A percentile compares a stretch with the other conserved stretches of the same genome.
phyloP scores from a whole-genome alignment of 2,329 filamentous ascomycete species.

The Colletotrichum chlorophyti region DNA sequence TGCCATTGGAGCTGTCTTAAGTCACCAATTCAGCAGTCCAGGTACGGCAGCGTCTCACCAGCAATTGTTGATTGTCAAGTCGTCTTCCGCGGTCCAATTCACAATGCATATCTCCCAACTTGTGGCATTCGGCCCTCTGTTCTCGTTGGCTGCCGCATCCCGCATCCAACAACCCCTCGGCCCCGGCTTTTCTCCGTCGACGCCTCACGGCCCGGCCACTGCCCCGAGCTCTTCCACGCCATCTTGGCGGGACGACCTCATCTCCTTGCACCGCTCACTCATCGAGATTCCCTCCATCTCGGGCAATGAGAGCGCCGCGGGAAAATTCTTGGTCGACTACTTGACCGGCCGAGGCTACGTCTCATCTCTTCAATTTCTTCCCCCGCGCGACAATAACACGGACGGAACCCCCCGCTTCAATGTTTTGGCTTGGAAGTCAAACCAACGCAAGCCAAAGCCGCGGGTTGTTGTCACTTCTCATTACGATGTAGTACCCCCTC shows the following conservation, averaged over 20 bases:
- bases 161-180: slow-evolving; percentile 23
- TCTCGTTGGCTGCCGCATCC: slow-evolving; percentile 16
- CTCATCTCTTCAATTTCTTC: slow-evolving; percentile 50
- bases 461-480: slow-evolving; percentile 77
- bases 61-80: neutral
- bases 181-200: slow-evolving; percentile 2
- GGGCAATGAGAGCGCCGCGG: slow-evolving; percentile 72
- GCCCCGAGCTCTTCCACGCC: slow-evolving; percentile 29
- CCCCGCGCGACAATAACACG: slow-evolving; percentile 38
- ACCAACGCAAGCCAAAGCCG: slow-evolving; percentile 53
- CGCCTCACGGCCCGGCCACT: neutral
- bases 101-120: slow-evolving; percentile 14
- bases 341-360: slow-evolving; percentile 58
- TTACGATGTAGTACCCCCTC: slow-evolving; percentile 80
- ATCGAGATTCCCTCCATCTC: slow-evolving; percentile 76
- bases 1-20: no score
- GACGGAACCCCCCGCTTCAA: slow-evolving; percentile 66
- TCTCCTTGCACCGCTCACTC: slow-evolving; percentile 78
- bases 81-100: neutral
- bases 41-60: neutral
- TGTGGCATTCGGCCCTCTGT: slow-evolving; percentile 6
- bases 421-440: slow-evolving; percentile 71
- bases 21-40: no score
- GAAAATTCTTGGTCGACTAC: slow-evolving; percentile 71
- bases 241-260: slow-evolving; percentile 58